Conservation (phyloP, 768 basidiomycete species). For the Paxillus ammoniavirescens region DNA sequence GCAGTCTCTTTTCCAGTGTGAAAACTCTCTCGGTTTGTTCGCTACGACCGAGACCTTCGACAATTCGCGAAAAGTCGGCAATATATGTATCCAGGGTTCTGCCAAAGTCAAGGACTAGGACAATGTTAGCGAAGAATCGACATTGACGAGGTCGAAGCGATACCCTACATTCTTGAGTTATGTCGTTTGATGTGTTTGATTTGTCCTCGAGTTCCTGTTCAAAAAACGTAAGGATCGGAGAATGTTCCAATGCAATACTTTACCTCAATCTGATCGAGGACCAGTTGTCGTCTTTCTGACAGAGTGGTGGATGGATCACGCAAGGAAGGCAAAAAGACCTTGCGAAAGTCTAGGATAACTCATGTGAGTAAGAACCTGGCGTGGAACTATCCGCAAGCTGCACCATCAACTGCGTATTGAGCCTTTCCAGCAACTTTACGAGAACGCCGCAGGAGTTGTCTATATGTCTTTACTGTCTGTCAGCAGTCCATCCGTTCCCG, state of each 20-base stretch:
- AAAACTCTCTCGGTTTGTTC: conserved; percentile 7
- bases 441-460: conserved; percentile 17
- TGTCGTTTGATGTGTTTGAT: conserved; percentile 16
- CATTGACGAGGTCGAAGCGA: not conserved
- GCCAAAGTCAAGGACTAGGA: conserved; percentile 16
- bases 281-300: conserved; percentile 12
- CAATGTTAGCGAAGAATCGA: not conserved
- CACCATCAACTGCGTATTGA: conserved; percentile 17
- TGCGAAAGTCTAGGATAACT: conserved; percentile 11
- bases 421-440: conserved; percentile 20
- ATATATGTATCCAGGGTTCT: conserved; percentile 15
- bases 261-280: conserved; percentile 17
- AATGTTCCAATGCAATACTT: not conserved
- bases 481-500: not conserved
- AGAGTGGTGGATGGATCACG: conserved; percentile 2
- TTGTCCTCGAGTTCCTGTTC: conserved; percentile 12
- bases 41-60: conserved; percentile 7
- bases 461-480: conserved; percentile 10
- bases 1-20: not conserved
- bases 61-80: conserved; percentile 7
- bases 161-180: conserved; percentile 18
- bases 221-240: conserved; percentile 1
- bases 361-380: not conserved
- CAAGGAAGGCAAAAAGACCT: conserved; percentile 15
- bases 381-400: not conserved